A percentile compares a stretch with the other conserved stretches of the same genome.
Evolutionary conservation across 495 filamentous ascomycete species (phyloP).

Genomic region (Penicillium canariense): DNA sequence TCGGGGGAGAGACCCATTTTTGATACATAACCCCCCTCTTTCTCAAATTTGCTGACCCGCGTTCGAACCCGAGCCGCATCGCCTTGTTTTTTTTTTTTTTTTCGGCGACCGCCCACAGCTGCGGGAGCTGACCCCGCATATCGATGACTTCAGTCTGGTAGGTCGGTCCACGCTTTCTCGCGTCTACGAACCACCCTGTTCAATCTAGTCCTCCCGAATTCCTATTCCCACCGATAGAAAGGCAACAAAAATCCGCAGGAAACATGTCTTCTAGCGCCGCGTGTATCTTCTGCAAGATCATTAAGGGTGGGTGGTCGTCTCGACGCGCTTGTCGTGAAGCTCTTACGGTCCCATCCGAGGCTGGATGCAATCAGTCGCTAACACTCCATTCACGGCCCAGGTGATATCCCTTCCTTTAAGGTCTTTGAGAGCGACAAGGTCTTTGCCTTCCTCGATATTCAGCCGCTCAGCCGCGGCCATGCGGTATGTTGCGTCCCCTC

Average conservation of each 20-base stretch:
- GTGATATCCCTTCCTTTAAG: conserved; percentile 94
- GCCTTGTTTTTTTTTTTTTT: conserved; percentile 17
- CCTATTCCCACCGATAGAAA: conserved; percentile 9
- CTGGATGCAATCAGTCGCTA: background rate
- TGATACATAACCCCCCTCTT: conserved; percentile 12
- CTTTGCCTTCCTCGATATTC: conserved; percentile 95
- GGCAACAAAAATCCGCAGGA: conserved; percentile 12
- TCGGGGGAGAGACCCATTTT: conserved; percentile 8
- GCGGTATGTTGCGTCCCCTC: conserved; percentile 51
- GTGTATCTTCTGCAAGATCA: conserved; percentile 98
- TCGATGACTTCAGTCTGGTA: conserved; percentile 14
- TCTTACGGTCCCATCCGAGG: background rate
- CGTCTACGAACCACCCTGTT: background rate
- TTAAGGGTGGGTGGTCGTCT: conserved; percentile 67
- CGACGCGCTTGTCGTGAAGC: background rate
- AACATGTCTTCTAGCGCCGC: conserved; percentile 54
- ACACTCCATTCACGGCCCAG: conserved; percentile 39
- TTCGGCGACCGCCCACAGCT: background rate
- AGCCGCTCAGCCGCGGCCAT: conserved; percentile 80
- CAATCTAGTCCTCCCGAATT: background rate
- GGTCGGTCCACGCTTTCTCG: background rate
- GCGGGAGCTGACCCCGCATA: conserved; percentile 5
- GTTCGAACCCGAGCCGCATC: conserved; percentile 29
- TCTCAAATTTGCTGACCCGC: background rate
- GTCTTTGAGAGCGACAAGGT: conserved; percentile 91